Base-by-base conservation (phyloP, 805 yeast species). In the Ogataea populi-albae region DNA sequence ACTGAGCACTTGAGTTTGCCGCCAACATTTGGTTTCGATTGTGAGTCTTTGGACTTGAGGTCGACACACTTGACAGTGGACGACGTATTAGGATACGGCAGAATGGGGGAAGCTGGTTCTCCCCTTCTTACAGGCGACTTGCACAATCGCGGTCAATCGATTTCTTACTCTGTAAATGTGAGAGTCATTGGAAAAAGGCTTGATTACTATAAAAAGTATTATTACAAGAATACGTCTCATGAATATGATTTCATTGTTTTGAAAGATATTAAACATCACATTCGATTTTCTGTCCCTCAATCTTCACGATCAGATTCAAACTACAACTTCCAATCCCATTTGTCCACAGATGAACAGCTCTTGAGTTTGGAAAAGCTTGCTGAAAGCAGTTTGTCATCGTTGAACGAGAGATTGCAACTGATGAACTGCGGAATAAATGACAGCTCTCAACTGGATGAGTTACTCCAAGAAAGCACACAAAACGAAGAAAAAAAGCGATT, bases 21-120 rank as follows among this genome's bases (percentile, higher is more conserved):
- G 0, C 72, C 74, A 8, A 52, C 69, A 21, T 55, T 64, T 38
- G 73, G 74, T 19, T 41, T 62, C 6, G 64, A 64, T 41, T 46
- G 41, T 20, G 40, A 50, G 17, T 43, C 50, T 4, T 52, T 49
- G 20, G 38, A 40, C 19, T 57, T 64, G 2, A 34, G 29, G 12
- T 55, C 55, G 7, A 29, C 36, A 4, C 32, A 41, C 2, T 50
- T 68, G 11, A 45, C 46, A 26, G 46, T 64, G 5, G 52, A 59
- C 25, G 62, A 65, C 26, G 59, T 65, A 0, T 55, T 75, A 20
- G 83, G 84, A 0, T 79, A 77, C 52, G 84, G 81, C 6, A 69
- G 73, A 40, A 47, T 70, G 9, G 62, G 64, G n/a, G 49, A 59
- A 1, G 46, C 65, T 23, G 84, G 83, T 1, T 66, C 77, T 0